Base-by-base conservation (phyloP, 1,284 basidiomycete genomes). In the Pholiota adiposa region DNA sequence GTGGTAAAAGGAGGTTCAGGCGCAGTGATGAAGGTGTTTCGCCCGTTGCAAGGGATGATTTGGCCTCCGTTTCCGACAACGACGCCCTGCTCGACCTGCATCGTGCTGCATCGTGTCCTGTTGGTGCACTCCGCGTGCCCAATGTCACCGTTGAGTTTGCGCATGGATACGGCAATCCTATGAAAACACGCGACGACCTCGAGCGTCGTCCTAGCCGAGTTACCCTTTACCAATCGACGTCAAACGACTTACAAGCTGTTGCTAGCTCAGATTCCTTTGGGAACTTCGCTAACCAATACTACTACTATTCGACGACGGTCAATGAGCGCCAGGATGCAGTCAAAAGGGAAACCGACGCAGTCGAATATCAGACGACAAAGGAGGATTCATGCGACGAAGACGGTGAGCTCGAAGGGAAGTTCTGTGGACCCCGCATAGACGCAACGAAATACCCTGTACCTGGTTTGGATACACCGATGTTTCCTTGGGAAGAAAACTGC, bases 101-200 rank as follows among this genome's bases (percentile, higher is more conserved):
- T 21, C 69, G 66, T 9, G 58, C 66, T 7, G 63, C 62, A 14
- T 70, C 71, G 2, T 69, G 67, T 49, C 68, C 70, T 7, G 64
- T 67, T 3, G 69, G 65, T 25, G 46, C 61, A n/a, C 52, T 51
- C 5, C 61, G 52, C 27, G 43, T 67, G 19, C 48, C 62, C 21
- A 36, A 48, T 9, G 54, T 57, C 21, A 60, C 59, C 33, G n/a
- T 57, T 14, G 61, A 62, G 31, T 21, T 31, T 48, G 57, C 9
- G 9, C 40, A 51, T 29, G 48, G 18, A 5, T 66, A 54, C 33
- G 61, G 59, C 61, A 67, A 1, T 21, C 43, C 66, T 18, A 60
- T 70, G 16, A 69, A 65, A 46, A 68, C 71, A 2, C 71, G 71
- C 53, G 79, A 80, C 48, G 77, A 80, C 58, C 70, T 77, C n/a